phyloP scores from a whole-genome alignment of 257 asterid genomes.

The Solanum bulbocastanum region DNA sequence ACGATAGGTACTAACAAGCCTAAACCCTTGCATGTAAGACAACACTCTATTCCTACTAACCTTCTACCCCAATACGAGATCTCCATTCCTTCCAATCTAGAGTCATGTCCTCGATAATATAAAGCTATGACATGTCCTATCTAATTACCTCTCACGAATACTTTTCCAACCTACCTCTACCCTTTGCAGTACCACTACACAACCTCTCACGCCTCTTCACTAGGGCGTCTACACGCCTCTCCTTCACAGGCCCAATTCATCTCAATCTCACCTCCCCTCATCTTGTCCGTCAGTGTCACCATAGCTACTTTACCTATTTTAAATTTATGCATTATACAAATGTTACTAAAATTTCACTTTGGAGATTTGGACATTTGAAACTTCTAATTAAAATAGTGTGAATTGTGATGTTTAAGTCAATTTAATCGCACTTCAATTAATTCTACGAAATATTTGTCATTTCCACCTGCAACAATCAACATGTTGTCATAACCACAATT shows the following conservation, averaged over 20 bases:
- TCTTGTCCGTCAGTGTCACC: background rate
- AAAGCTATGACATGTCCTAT: no score
- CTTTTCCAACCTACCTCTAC: no score
- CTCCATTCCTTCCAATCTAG: no score
- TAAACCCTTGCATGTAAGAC: no score
- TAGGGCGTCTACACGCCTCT: background rate
- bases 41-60: background rate
- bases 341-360: no score
- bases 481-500: no score
- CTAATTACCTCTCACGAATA: no score
- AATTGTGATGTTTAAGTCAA: background rate
- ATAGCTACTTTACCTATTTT: background rate
- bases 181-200: no score
- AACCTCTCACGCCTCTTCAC: background rate
- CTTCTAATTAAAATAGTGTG: background rate
- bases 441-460: no score
- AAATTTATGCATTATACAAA: background rate
- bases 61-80: background rate
- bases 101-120: no score
- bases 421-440: accelerated
- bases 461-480: no score
- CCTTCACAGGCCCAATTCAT: background rate
- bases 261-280: background rate
- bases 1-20: no score
- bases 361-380: background rate